Evolutionary conservation across 2,329 filamentous ascomycete species (phyloP), one percentile per base, ranked within the genome.

Genomic region (Sclerotinia sclerotiorum): DNA sequence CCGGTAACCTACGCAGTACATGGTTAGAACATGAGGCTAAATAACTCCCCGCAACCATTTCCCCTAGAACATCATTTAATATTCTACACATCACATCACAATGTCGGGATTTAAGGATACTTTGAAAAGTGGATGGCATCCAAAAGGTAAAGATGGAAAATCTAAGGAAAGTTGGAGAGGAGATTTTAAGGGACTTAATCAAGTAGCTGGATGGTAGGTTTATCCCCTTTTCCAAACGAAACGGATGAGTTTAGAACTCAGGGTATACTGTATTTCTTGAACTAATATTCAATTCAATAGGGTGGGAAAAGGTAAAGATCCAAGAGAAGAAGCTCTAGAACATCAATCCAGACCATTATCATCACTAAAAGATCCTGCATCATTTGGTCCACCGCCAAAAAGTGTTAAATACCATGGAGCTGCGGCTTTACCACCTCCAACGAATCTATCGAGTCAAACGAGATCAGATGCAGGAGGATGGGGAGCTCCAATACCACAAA

Each of bases 341-440:
- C 75, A 74, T 70, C 61, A 71, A 13, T 72, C 74, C 29, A 81
- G 81, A 58, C 89, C 89, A 21, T 77, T 91, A 17, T 81, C 84
- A 1, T 82, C 84, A 2, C 78, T 91, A 27, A 88, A 85, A 78
- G 89, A 92, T 74, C 89, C 88, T 2, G 75, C 83, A 0, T 82
- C 84, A 2, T 91, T 91, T 76, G 89, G 84, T 1, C 88, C 89
- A 48, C 89, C 89, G 52, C 89, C 89, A 1, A 91, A 87, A 76
- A 85, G 78, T 67, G 68, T 76, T 46, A 74, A 75, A 49, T 76
- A 74, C 65, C 72, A 78, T 69, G 77, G 77, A 24, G 72, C 69
- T 56, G 72, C 73, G 44, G 73, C 73, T 61, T 58, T 74, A 32
- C 74, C 76, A 57, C 58, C 58, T 5, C 58, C 58, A 32, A 49